A percentile compares a stretch with the other conserved stretches of the same genome.
Evolutionary conservation across 106 monocot species (phyloP).

Genomic region (Acorus gramineus): DNA sequence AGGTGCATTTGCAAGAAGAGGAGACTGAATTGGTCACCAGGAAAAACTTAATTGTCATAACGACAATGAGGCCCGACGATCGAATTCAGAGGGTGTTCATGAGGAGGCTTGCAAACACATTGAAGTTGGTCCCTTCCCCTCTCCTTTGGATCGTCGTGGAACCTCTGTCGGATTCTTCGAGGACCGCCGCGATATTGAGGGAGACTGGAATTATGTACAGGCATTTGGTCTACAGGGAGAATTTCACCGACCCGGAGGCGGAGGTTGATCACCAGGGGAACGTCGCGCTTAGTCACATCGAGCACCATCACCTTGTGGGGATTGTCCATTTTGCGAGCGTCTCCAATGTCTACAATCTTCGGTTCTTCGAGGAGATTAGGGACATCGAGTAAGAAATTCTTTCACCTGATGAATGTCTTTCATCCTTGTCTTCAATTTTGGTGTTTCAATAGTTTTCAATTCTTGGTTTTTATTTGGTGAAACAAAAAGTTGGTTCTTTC

Average conservation of each 20-base stretch:
- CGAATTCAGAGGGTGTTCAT: conserved; percentile 14
- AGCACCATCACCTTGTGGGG: conserved; percentile 50
- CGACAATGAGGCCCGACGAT: conserved; percentile 14
- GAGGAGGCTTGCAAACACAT: conserved; percentile 31
- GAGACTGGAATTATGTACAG: conserved; percentile 59
- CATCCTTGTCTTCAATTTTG: background rate
- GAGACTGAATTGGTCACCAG: background rate
- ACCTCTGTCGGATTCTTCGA: conserved; percentile 9
- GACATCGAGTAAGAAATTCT: conserved; percentile 35
- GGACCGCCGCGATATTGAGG: conserved; percentile 39
- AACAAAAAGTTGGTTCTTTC: too few species aligned
- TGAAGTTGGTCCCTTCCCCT: conserved; percentile 41
- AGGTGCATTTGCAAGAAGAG: background rate
- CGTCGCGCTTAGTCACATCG: conserved; percentile 47
- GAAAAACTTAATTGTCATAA: conserved; percentile 30
- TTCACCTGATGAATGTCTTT: background rate
- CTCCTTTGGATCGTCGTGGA: conserved; percentile 62
- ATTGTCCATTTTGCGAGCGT: conserved; percentile 48
- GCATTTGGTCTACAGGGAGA: conserved; percentile 39
- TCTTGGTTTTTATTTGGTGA: too few species aligned
- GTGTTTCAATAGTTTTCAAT: conserved; percentile 1
- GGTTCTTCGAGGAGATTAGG: conserved; percentile 49
- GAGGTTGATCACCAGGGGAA: conserved; percentile 52
- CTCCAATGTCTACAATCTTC: conserved; percentile 33
- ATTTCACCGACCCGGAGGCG: conserved; percentile 28